Evolutionary conservation across 257 asterid species (phyloP), one percentile per base, ranked within the genome.

Genomic region (Nicotiana obtusifolia): DNA sequence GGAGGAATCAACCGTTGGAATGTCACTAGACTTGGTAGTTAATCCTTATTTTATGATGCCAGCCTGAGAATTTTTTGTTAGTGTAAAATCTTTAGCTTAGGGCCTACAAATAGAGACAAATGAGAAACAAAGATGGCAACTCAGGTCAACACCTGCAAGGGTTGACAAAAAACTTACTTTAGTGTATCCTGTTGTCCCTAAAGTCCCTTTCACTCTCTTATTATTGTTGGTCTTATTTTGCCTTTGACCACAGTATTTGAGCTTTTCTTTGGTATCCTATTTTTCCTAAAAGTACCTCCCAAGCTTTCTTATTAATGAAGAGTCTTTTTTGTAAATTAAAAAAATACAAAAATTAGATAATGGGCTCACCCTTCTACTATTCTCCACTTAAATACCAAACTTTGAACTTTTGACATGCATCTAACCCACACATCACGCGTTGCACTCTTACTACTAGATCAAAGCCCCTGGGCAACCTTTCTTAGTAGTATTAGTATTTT

Each of bases 21-120:
- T 85, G 93, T 91, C 93, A 83, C 60, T 64, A 80, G 82, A 79
- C 73, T 78, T 44, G 83, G 88, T 83, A 83, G 91, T 82, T 91
- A 52, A 71, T 20, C 16, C n/a, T 8, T 71, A 54, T 54, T 54
- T 54, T 54, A 54, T 54, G 60, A 41, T 15, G 92, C 60, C 78
- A 16, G 76, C 77, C 77, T 75, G 71, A 19, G 80, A 80, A 87
- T 56, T 86, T 3, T 69, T 81, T 87, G 87, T 87, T 86, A 88
- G 85, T 87, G 85, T 78, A 78, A 86, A 71, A 75, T 69, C 37
- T 83, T 88, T 44, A 37, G 26, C 19, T 35, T 10, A 10, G 56
- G 31, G 77, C 77, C 59, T 37, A 37, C 24, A 22, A 61, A 81
- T 68, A 78, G 41, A 69, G 62, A 60, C 83, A 54, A 76, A 86